Percentiles rank a stretch among this genome's conserved stretches.
Conservation (phyloP, 306 rosid species). For the Elaeagnus macrophylla region DNA sequence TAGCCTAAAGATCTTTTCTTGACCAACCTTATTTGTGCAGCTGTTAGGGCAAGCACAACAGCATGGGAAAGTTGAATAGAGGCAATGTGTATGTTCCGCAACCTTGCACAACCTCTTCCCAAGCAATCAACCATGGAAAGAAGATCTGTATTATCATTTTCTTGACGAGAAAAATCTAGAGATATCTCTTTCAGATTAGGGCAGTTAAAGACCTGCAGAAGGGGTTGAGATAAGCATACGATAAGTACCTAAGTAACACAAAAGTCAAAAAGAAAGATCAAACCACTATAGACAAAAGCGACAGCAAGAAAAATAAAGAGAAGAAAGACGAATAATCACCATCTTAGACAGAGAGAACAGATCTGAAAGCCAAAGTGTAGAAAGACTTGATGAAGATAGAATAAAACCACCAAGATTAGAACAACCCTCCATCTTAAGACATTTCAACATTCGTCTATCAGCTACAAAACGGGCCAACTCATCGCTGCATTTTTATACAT, state of each 20-base stretch:
- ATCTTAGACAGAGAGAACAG: slow-evolving; percentile 68
- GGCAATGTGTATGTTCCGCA: slow-evolving; percentile 85
- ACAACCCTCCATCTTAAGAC: slow-evolving; percentile 90
- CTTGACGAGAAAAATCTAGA: slow-evolving; percentile 61
- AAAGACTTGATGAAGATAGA: slow-evolving; percentile 67
- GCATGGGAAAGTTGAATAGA: slow-evolving; percentile 76
- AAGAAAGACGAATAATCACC: slow-evolving; percentile 41
- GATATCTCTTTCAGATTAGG: slow-evolving; percentile 86
- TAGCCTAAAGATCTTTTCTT: not conserved
- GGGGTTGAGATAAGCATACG: slow-evolving; percentile 10
- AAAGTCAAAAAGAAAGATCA: not conserved
- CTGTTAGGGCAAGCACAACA: slow-evolving; percentile 83
- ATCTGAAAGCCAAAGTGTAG: slow-evolving; percentile 89
- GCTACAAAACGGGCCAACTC: slow-evolving; percentile 85
- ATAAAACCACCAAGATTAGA: slow-evolving; percentile 64
- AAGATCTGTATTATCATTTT: slow-evolving; percentile 66
- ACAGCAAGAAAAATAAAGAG: not conserved
- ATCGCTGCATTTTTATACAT: slow-evolving; percentile 44
- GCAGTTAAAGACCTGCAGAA: slow-evolving; percentile 63
- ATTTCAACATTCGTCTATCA: slow-evolving; percentile 64
- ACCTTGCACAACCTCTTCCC: slow-evolving; percentile 71
- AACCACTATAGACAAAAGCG: not conserved
- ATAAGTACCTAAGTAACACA: not conserved
- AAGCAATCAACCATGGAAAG: slow-evolving; percentile 44
- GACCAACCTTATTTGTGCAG: slow-evolving; percentile 73